Base-by-base conservation (phyloP, 2,329 filamentous ascomycete genomes). In the Neurospora crassa region DNA sequence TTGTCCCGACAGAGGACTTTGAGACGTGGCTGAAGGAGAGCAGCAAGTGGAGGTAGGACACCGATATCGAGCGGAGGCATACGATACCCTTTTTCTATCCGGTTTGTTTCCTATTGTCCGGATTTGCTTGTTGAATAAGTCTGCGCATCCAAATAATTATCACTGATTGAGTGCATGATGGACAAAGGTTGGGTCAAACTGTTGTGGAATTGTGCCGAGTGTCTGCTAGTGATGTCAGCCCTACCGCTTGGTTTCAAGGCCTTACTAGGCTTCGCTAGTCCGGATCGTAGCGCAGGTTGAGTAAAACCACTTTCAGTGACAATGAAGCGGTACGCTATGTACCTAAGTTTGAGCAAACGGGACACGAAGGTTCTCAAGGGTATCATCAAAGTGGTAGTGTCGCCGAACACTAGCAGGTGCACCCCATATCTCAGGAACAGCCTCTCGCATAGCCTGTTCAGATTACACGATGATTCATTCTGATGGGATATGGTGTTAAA, bases 1-100 rank as follows among this genome's bases (percentile, higher is more conserved):
- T 78, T 71, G 75, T 80, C 67, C 79, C 79, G 11, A 47, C 81
- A 68, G 78, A 79, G 76, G 74, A 78, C 67, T 80, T 83, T 43
- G 80, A 82, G 75, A 74, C 74, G 6, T 84, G 81, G 80, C 67
- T 84, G 70, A 77, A 73, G 72, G 78, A 81, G 74, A 79, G 77
- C 40, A 82, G 81, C 70, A 70, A 73, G 42, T 79, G 75, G 76
- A 71, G 70, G 70, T 70, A 73, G 24, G 40, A 37, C 34, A 71
- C 53, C 34, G 24, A 14, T 41, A 11, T 18, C 11, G 16, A 16
- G n/a, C 6, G 20, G 47, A 53, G 20, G 20, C 41, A 47, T 41
- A 40, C 29, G 68, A 40, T 53, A 69, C 29, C 12, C n/a, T 7
- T 69, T 4, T 59, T 41, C 4, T 12, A 37, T 40, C 37, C 12